phyloP scores from a whole-genome alignment of 805 yeast genomes.

The Candida silvicultrix region DNA sequence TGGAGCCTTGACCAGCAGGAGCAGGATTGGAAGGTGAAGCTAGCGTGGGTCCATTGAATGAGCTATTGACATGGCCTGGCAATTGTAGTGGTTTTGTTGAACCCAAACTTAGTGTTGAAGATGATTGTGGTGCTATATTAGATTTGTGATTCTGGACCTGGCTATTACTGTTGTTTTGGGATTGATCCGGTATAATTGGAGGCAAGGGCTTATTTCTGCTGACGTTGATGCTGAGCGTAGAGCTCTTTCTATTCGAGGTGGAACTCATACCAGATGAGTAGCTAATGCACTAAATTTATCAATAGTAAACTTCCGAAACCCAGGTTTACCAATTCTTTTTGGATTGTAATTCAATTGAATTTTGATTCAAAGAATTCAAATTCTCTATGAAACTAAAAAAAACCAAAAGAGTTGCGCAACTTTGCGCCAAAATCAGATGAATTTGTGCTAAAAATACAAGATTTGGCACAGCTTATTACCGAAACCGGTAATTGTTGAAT shows the following conservation, averaged over 20 bases:
- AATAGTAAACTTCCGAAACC: too few relatives aligned
- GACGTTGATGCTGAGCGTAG: conserved; percentile 19
- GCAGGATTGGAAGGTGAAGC: background rate
- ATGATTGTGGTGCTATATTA: conserved; percentile 1
- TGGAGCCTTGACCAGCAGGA: conserved; percentile 3
- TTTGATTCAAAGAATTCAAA: background rate
- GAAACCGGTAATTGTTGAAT: background rate
- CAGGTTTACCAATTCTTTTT: background rate
- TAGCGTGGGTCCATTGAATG: too few relatives aligned
- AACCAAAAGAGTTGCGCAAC: too few relatives aligned
- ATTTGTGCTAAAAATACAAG: too few relatives aligned
- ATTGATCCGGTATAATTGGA: conserved; percentile 15
- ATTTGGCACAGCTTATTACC: background rate
- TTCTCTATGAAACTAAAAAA: background rate
- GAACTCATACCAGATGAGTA: conserved; percentile 1
- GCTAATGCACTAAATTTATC: too few relatives aligned
- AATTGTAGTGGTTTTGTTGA: background rate
- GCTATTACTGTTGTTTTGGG: background rate
- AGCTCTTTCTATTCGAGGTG: conserved; percentile 17
- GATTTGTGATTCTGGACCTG: background rate
- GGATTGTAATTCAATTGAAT: background rate
- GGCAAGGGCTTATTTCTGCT: conserved; percentile 24
- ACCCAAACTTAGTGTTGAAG: conserved; percentile 1
- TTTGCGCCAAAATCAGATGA: too few relatives aligned
- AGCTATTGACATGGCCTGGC: background rate